Percentiles rank a stretch among this genome's conserved stretches.
These are phyloP conservation scores for Vitis hybrid DNA, from an alignment of 177 flowering plant genomes.

Conservation along the genomic window DNA sequence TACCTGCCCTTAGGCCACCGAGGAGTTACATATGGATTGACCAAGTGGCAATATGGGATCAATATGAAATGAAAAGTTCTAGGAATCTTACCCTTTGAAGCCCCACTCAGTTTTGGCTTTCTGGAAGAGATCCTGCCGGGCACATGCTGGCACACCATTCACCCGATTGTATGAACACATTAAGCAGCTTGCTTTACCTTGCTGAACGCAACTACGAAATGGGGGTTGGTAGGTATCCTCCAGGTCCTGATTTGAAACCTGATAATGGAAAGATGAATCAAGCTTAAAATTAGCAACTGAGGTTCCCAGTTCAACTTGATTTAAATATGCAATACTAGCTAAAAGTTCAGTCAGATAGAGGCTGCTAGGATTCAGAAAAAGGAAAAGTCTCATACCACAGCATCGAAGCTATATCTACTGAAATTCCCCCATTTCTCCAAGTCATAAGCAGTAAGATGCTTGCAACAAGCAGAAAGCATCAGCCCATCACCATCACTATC, in stretches of 20 bases:
- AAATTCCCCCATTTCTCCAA: conserved; percentile 76
- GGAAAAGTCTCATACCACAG: conserved; percentile 53
- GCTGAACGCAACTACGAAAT: conserved; percentile 71
- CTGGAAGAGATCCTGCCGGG: conserved; percentile 53
- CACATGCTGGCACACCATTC: conserved; percentile 90
- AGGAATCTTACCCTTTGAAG: conserved; percentile 66
- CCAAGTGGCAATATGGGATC: background rate
- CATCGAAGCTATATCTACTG: conserved; percentile 83
- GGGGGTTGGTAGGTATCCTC: conserved; percentile 90
- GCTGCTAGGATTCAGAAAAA: background rate
- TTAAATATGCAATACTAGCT: no score
- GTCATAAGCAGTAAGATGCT: conserved; percentile 93
- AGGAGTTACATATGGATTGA: background rate
- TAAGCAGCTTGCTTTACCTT: conserved; percentile 90
- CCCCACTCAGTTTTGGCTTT: conserved; percentile 79
- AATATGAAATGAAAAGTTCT: background rate
- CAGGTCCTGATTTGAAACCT: conserved; percentile 90
- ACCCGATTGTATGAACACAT: conserved; percentile 94
- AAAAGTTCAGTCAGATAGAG: no score
- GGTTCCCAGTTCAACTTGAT: no score
- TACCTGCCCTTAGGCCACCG: conserved; percentile 50
- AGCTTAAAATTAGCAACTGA: background rate
- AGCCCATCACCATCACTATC: conserved; percentile 31
- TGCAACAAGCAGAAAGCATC: conserved; percentile 96
- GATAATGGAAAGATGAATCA: conserved; percentile 6